Evolutionary conservation across 371 early-diverging fungal genomes (phyloP).

Genomic region (Mortierella sp.): DNA sequence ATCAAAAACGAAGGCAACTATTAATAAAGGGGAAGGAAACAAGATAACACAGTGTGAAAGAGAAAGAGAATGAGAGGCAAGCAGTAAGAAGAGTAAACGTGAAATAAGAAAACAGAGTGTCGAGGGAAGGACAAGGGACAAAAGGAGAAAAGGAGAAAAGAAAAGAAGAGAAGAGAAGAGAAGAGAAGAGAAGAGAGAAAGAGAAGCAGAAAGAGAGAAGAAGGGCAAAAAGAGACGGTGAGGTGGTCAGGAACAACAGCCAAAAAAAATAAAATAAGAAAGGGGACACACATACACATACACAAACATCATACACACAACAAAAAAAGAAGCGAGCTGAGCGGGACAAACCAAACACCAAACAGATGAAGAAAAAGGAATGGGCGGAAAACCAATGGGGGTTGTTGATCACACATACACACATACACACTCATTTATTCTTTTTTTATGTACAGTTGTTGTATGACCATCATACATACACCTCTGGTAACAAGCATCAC

Average conservation of each 20-base stretch:
- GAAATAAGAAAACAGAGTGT: neutral
- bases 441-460: too few species aligned
- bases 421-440: neutral
- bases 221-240: neutral
- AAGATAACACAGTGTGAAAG: neutral
- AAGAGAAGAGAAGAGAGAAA: neutral
- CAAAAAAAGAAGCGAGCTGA: neutral
- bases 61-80: neutral
- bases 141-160: neutral
- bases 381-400: neutral
- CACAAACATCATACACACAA: neutral
- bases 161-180: too few species aligned
- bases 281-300: too few species aligned
- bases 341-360: conserved; percentile 13
- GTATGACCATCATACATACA: too few species aligned
- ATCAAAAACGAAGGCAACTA: neutral
- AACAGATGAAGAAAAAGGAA: neutral
- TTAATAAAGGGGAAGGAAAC: conserved; percentile 1
- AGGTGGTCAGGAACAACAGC: too few species aligned
- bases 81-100: neutral
- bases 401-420: neutral
- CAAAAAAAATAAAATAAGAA: neutral
- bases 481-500: too few species aligned
- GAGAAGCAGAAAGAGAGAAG: neutral
- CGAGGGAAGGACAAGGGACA: neutral